Base-by-base conservation (phyloP, 352 stramenopile species). In the Phytophthora europaea region DNA sequence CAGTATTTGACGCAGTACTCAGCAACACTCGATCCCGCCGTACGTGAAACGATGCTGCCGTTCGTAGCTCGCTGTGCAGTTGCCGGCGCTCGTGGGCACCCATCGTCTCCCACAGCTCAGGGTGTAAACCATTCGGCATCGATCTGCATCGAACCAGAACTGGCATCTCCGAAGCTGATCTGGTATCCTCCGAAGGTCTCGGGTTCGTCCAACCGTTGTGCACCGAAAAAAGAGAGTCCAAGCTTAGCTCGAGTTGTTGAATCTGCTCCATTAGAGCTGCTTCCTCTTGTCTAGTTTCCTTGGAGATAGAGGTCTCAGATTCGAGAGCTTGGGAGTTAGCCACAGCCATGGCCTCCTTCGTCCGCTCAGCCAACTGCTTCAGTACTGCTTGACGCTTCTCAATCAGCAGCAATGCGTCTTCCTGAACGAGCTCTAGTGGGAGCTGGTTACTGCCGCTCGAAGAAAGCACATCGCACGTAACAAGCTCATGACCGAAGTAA, bases 301-400 rank as follows among this genome's bases (percentile, higher is more conserved):
- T 61, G 4, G 18, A 18, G 2, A 31, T 23, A 13, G 23, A 48
- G n/a, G 18, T 58, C 20, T 38, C 20, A n/a, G 28, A 31, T 61
- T 61, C 13, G 60, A 60, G 36, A 9, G 3, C 64, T 18, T 73
- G 28, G 23, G 67, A 55, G 61, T 71, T 71, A 6, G 58, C 59
- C n/a, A 86, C 74, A 6, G 54, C 50, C n/a, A 87, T 61, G 0
- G 79, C 81, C 20, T 85, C 61, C 60, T 83, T 84, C 20, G 65
- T 80, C 9, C 67, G 61, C 33, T 83, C 48, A 13, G 75, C 75
- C 18, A 70, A 52, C 50, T 64, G 51, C 1, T 73, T 73, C 16
- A 85, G 52, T 8, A 56, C 45, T 12, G 63, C 54, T 56, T 85
- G 74, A 0, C 60, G 65, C n/a, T 74, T 76, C 2, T 75, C 60